These are phyloP conservation scores for Podospora comata DNA, from an alignment of 495 filamentous ascomycete species.

Conservation along the genomic window DNA sequence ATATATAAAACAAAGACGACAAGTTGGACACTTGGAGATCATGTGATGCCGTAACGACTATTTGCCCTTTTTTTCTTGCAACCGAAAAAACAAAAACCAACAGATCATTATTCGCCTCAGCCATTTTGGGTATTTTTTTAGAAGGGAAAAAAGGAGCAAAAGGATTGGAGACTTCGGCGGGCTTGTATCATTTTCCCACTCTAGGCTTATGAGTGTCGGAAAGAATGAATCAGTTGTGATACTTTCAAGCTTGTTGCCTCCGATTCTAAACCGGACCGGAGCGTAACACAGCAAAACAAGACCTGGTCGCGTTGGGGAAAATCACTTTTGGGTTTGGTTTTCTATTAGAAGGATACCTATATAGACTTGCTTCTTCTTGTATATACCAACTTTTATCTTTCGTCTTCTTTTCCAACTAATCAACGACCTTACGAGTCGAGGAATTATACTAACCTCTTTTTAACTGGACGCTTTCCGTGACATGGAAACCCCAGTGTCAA, in stretches of 20 bases:
- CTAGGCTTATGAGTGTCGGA: neutral
- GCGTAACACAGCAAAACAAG: neutral
- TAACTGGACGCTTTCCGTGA: no score
- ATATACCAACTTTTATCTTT: conserved; percentile 21
- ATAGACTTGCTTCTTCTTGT: conserved; percentile 37
- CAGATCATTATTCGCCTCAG: neutral
- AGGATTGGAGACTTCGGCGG: conserved; percentile 4
- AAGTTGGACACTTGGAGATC: conserved; percentile 2
- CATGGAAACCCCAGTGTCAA: no score
- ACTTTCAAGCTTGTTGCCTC: neutral
- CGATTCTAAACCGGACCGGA: neutral
- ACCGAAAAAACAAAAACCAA: neutral
- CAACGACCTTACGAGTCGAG: neutral
- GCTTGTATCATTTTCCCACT: conserved; percentile 3
- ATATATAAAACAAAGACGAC: neutral
- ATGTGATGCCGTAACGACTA: conserved; percentile 16
- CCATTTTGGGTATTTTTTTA: neutral
- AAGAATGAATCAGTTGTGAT: neutral
- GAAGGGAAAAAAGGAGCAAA: conserved; percentile 1
- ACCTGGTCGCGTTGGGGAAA: neutral
- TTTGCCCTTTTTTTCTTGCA: conserved; percentile 6
- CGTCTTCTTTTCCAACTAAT: neutral
- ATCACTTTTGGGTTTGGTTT: neutral
- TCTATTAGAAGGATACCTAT: neutral
- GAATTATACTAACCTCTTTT: neutral